These are phyloP conservation scores for Capsella rubella DNA, from an alignment of 441 rosid genomes.

Conservation along the genomic window DNA sequence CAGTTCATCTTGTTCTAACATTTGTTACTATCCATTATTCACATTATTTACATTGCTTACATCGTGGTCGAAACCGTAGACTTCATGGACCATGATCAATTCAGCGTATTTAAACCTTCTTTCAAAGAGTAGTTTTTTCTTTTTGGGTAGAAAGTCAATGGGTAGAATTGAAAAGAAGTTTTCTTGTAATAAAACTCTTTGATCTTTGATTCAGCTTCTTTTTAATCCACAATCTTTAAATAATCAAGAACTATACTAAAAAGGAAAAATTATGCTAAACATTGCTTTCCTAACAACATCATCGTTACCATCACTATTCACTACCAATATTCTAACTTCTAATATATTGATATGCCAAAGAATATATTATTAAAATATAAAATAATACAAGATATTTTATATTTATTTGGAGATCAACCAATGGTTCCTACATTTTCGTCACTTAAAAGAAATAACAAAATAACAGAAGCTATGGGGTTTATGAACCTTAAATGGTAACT, in stretches of 20 bases:
- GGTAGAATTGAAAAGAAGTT: not conserved
- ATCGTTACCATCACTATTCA: not conserved
- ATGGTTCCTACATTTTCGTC: not conserved
- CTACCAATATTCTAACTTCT: not conserved
- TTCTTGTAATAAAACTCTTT: too few species aligned
- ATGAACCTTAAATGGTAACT: too few species aligned
- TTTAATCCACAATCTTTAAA: too few species aligned
- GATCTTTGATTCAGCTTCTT: too few species aligned
- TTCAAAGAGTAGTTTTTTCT: too few species aligned
- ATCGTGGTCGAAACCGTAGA: not conserved
- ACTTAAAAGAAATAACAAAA: too few species aligned
- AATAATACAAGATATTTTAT: not conserved
- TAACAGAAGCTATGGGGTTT: too few species aligned
- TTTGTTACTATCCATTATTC: too few species aligned
- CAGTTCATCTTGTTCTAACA: too few species aligned
- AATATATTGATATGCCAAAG: not conserved
- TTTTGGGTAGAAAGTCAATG: not conserved
- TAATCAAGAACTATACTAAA: too few species aligned
- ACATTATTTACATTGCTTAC: too few species aligned
- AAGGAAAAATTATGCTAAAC: not conserved
- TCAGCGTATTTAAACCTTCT: too few species aligned
- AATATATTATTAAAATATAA: not conserved
- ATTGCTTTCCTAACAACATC: not conserved
- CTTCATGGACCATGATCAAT: not conserved
- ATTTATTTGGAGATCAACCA: not conserved